These are phyloP conservation scores for Eleusine coracana DNA, from an alignment of 176 grass and related monocot species.

Conservation along the genomic window DNA sequence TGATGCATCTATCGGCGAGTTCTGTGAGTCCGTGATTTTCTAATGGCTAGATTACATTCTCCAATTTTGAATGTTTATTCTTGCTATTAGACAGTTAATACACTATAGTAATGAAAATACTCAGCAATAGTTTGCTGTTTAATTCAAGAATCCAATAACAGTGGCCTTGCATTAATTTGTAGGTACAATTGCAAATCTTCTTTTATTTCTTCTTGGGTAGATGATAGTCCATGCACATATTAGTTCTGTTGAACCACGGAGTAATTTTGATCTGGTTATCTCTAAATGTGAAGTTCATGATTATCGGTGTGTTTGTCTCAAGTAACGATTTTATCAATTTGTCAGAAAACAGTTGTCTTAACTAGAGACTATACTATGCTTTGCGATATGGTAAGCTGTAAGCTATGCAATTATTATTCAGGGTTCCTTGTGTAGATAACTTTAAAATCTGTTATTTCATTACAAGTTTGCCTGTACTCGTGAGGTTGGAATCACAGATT, in stretches of 20 bases:
- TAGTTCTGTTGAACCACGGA: background rate
- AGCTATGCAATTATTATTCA: background rate
- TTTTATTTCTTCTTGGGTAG: background rate
- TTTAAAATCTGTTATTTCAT: background rate
- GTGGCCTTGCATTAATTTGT: background rate
- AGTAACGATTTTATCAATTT: background rate
- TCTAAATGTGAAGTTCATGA: background rate
- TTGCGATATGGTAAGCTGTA: background rate
- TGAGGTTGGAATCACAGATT: conserved; percentile 32
- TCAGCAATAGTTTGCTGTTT: background rate
- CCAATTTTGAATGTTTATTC: background rate
- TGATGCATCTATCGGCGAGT: conserved; percentile 14
- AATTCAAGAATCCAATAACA: background rate
- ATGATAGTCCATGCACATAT: background rate
- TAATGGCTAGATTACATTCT: background rate
- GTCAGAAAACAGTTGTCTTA: conserved; percentile 16
- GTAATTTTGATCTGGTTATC: background rate
- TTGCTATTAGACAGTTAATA: background rate
- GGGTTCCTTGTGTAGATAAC: conserved; percentile 14
- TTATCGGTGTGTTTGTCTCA: background rate
- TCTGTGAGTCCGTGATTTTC: background rate
- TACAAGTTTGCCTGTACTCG: background rate
- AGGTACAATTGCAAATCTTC: background rate
- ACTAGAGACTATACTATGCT: background rate
- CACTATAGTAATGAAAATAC: background rate